phyloP scores from a whole-genome alignment of 2,329 filamentous ascomycete species.

The Ustulina deusta region DNA sequence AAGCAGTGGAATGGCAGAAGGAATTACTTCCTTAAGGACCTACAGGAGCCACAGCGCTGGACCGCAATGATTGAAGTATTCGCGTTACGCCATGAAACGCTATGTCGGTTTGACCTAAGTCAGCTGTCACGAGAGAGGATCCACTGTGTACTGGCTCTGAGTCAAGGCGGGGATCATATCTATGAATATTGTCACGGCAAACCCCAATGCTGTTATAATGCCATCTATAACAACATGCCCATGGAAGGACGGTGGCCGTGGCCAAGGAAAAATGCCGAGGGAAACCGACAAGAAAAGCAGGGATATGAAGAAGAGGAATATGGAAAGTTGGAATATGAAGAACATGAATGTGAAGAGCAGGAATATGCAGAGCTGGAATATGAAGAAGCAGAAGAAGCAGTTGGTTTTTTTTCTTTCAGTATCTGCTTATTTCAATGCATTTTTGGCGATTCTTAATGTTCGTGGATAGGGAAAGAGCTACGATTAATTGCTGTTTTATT shows the following conservation, averaged over 20 bases:
- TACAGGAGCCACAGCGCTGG: conserved; percentile 34
- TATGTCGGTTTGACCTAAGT: conserved; percentile 29
- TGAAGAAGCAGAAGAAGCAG: too few relatives aligned
- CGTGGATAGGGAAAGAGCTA: too few relatives aligned
- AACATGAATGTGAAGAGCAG: too few relatives aligned
- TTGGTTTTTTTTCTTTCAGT: too few relatives aligned
- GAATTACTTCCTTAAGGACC: conserved; percentile 33
- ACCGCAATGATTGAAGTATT: conserved; percentile 28
- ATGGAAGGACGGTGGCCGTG: conserved; percentile 41
- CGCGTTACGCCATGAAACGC: neutral
- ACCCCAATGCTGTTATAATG: conserved; percentile 22
- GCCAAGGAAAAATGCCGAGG: conserved; percentile 6
- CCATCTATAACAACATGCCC: conserved; percentile 38
- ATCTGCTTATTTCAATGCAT: too few relatives aligned
- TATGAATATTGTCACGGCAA: conserved; percentile 24
- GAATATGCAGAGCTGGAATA: too few relatives aligned
- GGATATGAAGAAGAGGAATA: too few relatives aligned
- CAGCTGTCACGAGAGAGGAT: conserved; percentile 26
- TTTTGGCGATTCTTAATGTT: too few relatives aligned
- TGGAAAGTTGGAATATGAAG: too few relatives aligned
- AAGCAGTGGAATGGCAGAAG: conserved; percentile 10
- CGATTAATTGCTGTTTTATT: too few relatives aligned
- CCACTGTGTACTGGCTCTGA: neutral
- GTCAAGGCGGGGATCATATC: conserved; percentile 12
- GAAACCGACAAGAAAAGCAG: neutral